Evolutionary conservation across 805 yeast genomes (phyloP).

Genomic region (Brettanomyces anomalus): DNA sequence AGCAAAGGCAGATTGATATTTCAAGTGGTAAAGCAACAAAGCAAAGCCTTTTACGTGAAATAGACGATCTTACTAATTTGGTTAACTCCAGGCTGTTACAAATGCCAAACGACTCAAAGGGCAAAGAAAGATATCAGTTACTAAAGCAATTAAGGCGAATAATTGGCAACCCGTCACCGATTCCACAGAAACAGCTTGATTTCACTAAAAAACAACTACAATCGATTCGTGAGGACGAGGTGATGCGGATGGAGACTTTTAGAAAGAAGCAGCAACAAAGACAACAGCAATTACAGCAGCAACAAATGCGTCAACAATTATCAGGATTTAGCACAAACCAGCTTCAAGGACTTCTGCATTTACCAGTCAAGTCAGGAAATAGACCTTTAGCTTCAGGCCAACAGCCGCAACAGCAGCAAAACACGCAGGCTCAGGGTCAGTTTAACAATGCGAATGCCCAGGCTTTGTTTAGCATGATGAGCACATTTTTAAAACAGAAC

Average conservation of each 20-base stretch:
- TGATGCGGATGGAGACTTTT: slow-evolving; percentile 16
- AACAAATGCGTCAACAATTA: background rate
- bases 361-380: background rate
- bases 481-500: slow-evolving; percentile 10
- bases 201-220: slow-evolving; percentile 24
- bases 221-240: slow-evolving; percentile 26
- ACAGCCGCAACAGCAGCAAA: slow-evolving; percentile 5
- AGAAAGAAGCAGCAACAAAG: slow-evolving; percentile 14
- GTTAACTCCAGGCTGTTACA: slow-evolving; percentile 32
- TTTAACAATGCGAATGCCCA: slow-evolving; percentile 12
- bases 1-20: slow-evolving; percentile 2
- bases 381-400: background rate
- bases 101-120: slow-evolving; percentile 29
- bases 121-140: slow-evolving; percentile 35
- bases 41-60: slow-evolving; percentile 20
- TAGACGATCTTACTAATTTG: slow-evolving; percentile 31
- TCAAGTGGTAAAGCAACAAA: slow-evolving; percentile 5
- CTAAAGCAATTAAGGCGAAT: slow-evolving; percentile 34
- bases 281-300: slow-evolving; percentile 6
- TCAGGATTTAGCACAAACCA: slow-evolving; percentile 10
- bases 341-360: slow-evolving; percentile 9
- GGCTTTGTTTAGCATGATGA: slow-evolving; percentile 19
- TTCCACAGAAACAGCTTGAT: slow-evolving; percentile 23
- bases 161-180: slow-evolving; percentile 22
- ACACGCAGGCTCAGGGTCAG: slow-evolving; percentile 3